Conservation (phyloP, 2,329 filamentous ascomycete species). For the Botryotinia convoluta region DNA sequence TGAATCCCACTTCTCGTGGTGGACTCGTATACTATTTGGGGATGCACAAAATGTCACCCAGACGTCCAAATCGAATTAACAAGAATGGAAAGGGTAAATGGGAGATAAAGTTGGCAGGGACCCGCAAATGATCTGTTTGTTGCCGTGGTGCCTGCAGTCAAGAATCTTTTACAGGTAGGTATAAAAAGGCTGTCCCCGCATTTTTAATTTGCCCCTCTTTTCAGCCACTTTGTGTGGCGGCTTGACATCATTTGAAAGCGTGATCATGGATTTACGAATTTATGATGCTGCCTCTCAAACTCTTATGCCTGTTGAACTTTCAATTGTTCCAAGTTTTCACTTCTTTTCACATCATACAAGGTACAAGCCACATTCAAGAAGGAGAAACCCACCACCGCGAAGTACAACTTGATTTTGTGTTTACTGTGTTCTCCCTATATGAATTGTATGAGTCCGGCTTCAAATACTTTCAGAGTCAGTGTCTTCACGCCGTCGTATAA, state of each 20-base stretch:
- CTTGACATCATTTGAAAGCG: constrained; percentile 7
- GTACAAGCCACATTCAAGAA: background rate
- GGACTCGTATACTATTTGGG: background rate
- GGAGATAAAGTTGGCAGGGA: constrained; percentile 12
- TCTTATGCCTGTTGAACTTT: background rate
- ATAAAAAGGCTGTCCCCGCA: background rate
- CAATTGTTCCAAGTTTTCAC: background rate
- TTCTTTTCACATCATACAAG: background rate
- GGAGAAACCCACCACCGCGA: background rate
- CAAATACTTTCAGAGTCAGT: background rate
- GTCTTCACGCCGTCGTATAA: background rate
- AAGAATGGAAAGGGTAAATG: background rate
- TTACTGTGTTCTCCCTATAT: no score
- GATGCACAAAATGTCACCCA: background rate
- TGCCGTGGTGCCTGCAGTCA: constrained; percentile 3
- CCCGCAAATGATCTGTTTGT: constrained; percentile 3
- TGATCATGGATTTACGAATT: background rate
- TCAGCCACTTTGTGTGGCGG: constrained; percentile 12
- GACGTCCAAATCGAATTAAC: background rate
- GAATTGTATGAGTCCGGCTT: no score
- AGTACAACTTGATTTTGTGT: background rate
- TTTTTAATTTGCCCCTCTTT: background rate
- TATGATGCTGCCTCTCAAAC: background rate
- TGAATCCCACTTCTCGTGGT: background rate
- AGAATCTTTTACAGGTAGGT: background rate